phyloP scores from a whole-genome alignment of 495 filamentous ascomycete genomes.

The Echria macrotheca region DNA sequence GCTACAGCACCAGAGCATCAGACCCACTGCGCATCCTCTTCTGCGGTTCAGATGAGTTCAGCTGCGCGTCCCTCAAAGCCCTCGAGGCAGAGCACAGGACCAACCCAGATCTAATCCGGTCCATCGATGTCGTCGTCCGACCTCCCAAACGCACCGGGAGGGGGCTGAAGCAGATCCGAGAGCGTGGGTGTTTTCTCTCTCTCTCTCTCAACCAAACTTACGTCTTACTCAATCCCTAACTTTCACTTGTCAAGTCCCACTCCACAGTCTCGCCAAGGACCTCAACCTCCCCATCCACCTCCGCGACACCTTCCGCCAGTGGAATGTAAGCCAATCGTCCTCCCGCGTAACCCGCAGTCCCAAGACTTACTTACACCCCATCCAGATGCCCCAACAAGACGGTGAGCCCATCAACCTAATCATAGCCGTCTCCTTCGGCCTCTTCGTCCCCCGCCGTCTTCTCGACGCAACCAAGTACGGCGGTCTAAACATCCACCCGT shows the following conservation, averaged over 20 bases:
- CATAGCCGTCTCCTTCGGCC: conserved; percentile 92
- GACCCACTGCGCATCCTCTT: conserved; percentile 83
- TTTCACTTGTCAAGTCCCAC: too few species aligned
- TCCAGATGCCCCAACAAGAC: conserved; percentile 51
- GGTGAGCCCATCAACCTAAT: conserved; percentile 66
- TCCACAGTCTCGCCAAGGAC: conserved; percentile 57
- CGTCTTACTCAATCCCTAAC: too few species aligned
- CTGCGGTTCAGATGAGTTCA: conserved; percentile 92
- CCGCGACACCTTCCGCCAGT: conserved; percentile 73
- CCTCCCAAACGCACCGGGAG: conserved; percentile 71
- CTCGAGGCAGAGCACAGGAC: conserved; percentile 55
- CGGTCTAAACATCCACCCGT: conserved; percentile 91
- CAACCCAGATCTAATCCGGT: conserved; percentile 56
- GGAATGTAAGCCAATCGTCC: conserved; percentile 52
- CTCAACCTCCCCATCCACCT: conserved; percentile 66
- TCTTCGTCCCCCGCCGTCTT: conserved; percentile 75
- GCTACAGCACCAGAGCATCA: conserved; percentile 25
- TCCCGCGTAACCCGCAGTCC: too few species aligned
- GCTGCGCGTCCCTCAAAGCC: conserved; percentile 69
- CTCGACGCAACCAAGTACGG: conserved; percentile 67
- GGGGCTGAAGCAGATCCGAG: conserved; percentile 60
- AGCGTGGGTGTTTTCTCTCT: conserved; percentile 47
- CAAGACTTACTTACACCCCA: neutral
- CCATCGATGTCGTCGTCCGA: conserved; percentile 83
- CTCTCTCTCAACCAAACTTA: neutral